Conservation (phyloP, 805 yeast species). For the Lipomyces lipofer region DNA sequence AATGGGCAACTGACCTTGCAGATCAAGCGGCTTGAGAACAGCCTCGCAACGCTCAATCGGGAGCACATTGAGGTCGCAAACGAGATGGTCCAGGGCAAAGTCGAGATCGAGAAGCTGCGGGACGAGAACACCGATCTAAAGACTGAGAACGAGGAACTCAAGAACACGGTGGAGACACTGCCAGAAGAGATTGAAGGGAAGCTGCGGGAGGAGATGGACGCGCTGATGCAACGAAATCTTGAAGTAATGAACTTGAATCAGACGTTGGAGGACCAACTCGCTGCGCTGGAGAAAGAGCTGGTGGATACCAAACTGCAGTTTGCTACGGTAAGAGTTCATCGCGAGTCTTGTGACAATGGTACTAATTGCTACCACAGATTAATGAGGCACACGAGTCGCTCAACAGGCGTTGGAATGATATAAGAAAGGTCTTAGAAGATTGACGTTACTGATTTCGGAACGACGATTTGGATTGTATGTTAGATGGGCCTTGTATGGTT, state of each 20-base stretch:
- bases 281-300: conserved; percentile 46
- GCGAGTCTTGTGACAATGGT: background rate
- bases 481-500: too few species aligned
- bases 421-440: conserved; percentile 37
- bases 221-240: conserved; percentile 59
- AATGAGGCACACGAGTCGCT: conserved; percentile 37
- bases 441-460: too few species aligned
- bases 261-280: conserved; percentile 55
- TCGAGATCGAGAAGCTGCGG: conserved; percentile 67
- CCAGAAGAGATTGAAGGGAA: conserved; percentile 39
- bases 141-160: conserved; percentile 50
- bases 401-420: conserved; percentile 40
- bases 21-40: conserved; percentile 68
- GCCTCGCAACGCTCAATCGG: conserved; percentile 65
- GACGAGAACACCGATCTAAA: conserved; percentile 71
- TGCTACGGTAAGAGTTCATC: conserved; percentile 31
- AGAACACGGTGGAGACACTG: conserved; percentile 48
- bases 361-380: conserved; percentile 23
- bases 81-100: conserved; percentile 77
- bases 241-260: conserved; percentile 68
- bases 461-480: too few species aligned
- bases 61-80: conserved; percentile 89
- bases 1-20: conserved; percentile 75
- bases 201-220: conserved; percentile 51
- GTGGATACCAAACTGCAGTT: conserved; percentile 37